Conservation (phyloP, 2,329 filamentous ascomycete genomes). For the Trichophyton schoenleinii region DNA sequence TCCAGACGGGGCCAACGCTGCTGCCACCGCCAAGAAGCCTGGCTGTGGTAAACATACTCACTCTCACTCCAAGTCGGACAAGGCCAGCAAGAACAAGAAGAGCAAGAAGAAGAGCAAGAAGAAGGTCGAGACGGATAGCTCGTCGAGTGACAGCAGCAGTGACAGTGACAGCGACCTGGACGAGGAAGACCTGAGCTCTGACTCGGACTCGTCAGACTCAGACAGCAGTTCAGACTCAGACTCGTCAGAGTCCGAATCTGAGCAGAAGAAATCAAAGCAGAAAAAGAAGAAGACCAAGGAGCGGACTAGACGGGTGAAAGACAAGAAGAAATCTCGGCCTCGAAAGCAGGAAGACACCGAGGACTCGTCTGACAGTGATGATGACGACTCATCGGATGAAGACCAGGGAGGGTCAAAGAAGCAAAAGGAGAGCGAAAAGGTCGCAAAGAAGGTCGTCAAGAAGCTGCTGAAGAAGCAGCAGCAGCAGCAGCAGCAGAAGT, state of each 20-base stretch:
- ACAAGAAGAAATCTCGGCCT: conserved; percentile 5
- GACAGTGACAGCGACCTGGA: conserved; percentile 15
- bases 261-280: conserved; percentile 1
- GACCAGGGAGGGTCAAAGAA: conserved; percentile 13
- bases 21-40: background rate
- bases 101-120: conserved; percentile 8
- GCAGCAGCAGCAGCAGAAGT: too few species aligned
- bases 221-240: background rate
- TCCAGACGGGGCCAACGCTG: background rate
- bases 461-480: conserved; percentile 21
- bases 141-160: conserved; percentile 13
- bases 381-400: conserved; percentile 16
- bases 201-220: background rate
- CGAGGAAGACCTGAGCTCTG: conserved; percentile 17
- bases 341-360: conserved; percentile 3
- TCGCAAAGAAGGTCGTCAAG: conserved; percentile 27
- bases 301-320: background rate
- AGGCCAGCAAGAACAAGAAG: conserved; percentile 5
- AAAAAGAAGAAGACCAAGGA: conserved; percentile 9
- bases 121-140: background rate
- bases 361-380: conserved; percentile 11
- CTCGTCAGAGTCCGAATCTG: background rate
- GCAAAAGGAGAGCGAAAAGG: conserved; percentile 21
- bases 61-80: background rate
- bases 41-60: background rate